Evolutionary conservation across 2,329 filamentous ascomycete species (phyloP), one percentile per base, ranked within the genome.

Genomic region (Fusarium udum): DNA sequence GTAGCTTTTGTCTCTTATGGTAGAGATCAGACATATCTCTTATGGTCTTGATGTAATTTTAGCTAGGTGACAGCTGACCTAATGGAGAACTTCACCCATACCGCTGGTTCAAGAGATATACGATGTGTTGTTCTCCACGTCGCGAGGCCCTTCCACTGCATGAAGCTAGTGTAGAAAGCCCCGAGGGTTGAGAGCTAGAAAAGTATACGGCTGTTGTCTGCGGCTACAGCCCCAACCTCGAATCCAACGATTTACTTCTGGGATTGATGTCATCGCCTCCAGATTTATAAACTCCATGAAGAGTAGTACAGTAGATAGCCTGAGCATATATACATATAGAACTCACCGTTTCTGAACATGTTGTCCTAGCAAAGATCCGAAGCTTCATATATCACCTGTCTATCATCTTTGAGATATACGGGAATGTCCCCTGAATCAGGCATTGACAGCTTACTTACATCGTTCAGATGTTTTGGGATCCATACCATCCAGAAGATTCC

Each of bases 51-150:
- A 9, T 7, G 13, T 26, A 12, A 22, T 3, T 6, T 15, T 26
- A 11, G 49, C n/a, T 36, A 9, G 7, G 9, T 36, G n/a, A 9
- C 10, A 22, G 18, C 31, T 36, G 4, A 52, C n/a, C 9, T 26
- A 52, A 24, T 20, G n/a, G 9, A 14, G 4, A 8, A 1, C 1
- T 34, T 26, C n/a, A 24, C 16, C 12, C 18, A 15, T 15, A 8
- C 0, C 8, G 1, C 3, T 24, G 4, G 18, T 12, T 4, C 1
- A 3, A 20, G 36, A 11, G 12, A 34, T 20, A 11, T 20, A 2
- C 10, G 3, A 26, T 24, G 5, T 13, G 22, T 18, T 24, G 7
- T 18, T 14, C 6, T 6, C 22, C 11, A 2, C 12, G 2, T 6
- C 15, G 2, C 3, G 11, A n/a, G 22, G 6, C 4, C 9, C 22